Evolutionary conservation across 192 early-diverging fungal genomes (phyloP), one percentile per base, ranked within the genome.

Genomic region (Entomortierella lignicola): DNA sequence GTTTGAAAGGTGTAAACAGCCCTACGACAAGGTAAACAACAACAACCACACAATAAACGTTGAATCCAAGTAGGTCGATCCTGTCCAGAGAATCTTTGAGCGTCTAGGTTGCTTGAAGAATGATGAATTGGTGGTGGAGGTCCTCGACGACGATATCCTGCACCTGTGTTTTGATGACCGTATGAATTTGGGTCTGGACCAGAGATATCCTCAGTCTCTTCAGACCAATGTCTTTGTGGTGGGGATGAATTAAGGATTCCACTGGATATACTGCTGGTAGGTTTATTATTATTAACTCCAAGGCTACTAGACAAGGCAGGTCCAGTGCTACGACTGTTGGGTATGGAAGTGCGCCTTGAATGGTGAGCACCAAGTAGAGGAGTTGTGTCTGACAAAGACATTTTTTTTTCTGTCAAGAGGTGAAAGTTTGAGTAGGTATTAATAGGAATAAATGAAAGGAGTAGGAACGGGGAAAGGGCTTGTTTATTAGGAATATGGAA

Each of bases 161-260:
- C 55, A 21, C 70, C 70, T 5, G 75, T 70, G 52, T 79, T 79
- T 51, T 64, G 67, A 47, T 70, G 61, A 0, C 75, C 75, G 67
- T 79, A 66, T 26, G 62, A 25, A 67, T 47, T 79, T 37, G 75
- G 75, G 31, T 79, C 68, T 29, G 66, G 66, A 13, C 62, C 68
- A 41, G 61, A 63, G 43, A 79, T 66, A 32, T 79, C 75, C 21
- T 79, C 75, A 27, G 75, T 69, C 42, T 79, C 75, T 37, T 79
- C 75, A 20, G 75, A 79, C 75, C 75, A 79, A 18, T 79, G 75
- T 6, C 75, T 67, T 18, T 60, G 55, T 10, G 29, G 41, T 34
- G 39, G 23, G 30, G 23, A 26, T 7, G 39, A 32, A 20, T 47
- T 47, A 4, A 15, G 44, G 44, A 20, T 47, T 2, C 44, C 44